phyloP scores from a whole-genome alignment of 768 basidiomycete species.

The Coprinopsis marcescibilis region DNA sequence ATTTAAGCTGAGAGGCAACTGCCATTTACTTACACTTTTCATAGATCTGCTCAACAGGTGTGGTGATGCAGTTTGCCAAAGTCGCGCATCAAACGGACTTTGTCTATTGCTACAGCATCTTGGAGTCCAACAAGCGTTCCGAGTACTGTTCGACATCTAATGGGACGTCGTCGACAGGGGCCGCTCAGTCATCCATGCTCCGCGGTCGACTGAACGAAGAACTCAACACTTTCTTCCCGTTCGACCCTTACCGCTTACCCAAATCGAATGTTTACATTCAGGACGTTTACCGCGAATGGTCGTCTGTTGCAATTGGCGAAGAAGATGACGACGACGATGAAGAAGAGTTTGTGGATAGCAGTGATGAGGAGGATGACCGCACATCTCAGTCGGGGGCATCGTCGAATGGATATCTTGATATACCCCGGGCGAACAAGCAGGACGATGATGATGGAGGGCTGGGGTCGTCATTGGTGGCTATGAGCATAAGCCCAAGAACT shows the following conservation, averaged over 20 bases:
- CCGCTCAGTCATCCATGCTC: slow-evolving; percentile 14
- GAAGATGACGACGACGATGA: slow-evolving; percentile 41
- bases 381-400: too few species aligned
- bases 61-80: slow-evolving; percentile 91
- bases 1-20: too few species aligned
- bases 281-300: slow-evolving; percentile 86
- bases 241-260: slow-evolving; percentile 93
- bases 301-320: slow-evolving; percentile 69
- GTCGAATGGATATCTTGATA: slow-evolving; percentile 14
- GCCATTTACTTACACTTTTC: slow-evolving; percentile 2
- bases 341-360: slow-evolving; percentile 5
- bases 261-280: slow-evolving; percentile 74
- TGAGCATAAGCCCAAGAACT: slow-evolving; percentile 93
- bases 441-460: slow-evolving; percentile 40
- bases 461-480: slow-evolving; percentile 65
- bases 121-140: slow-evolving; percentile 76
- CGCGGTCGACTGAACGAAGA: slow-evolving; percentile 41
- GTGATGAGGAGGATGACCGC: not conserved
- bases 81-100: slow-evolving; percentile 88
- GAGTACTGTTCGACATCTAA: slow-evolving; percentile 5
- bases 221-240: slow-evolving; percentile 94
- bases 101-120: slow-evolving; percentile 88
- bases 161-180: not conserved
- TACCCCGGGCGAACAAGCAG: slow-evolving; percentile 12
- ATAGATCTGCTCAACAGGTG: slow-evolving; percentile 84